Evolutionary conservation across 1,139 yeast genomes (phyloP), one percentile per base, ranked within the genome.

Genomic region (Magnusiomyces paraingens): DNA sequence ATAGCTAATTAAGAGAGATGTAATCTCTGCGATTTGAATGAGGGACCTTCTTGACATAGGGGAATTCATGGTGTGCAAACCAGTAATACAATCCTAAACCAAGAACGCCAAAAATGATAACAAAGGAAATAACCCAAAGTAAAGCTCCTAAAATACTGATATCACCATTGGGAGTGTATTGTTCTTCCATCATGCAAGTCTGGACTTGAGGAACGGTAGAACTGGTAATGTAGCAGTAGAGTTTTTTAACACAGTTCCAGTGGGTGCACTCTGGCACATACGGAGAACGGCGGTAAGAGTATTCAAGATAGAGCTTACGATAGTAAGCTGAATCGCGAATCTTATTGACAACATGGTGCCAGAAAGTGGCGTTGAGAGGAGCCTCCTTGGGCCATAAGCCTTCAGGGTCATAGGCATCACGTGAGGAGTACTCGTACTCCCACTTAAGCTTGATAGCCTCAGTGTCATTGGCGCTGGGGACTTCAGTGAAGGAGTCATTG

Each of bases 401-500:
- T 6, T 49, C 5, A 1, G 48, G 39, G n/a, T 58, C 62, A 36
- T 62, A 62, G 3, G 46, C 53, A 10, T 61, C 59, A 10, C 66
- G 59, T 1, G 65, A 62, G 14, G 64, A 59, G 54, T 61, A 62
- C 12, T 56, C 57, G n/a, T 40, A 47, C 21, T 51, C 21, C 66
- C 66, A 62, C 1, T 43, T 46, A 15, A 49, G 54, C 21, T 4
- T 22, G n/a, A 38, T 18, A 20, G 44, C 45, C 21, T 39, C 40
- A 15, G 53, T 51, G 38, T 43, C 48, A 21, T 51, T 51, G 15
- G n/a, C 41, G 14, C 29, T 17, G n/a, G 51, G 51, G 21, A n/a
- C 46, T 18, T 46, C 35, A 64, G 72, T 81, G 67, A 75, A 81
- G 64, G 79, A 79, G 26, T 59, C 61, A 43, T 60, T 56, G 20